A percentile compares a stretch with the other conserved stretches of the same genome.
Conservation (phyloP, 2,329 filamentous ascomycete genomes). For the Stemphylium vesicarium region DNA sequence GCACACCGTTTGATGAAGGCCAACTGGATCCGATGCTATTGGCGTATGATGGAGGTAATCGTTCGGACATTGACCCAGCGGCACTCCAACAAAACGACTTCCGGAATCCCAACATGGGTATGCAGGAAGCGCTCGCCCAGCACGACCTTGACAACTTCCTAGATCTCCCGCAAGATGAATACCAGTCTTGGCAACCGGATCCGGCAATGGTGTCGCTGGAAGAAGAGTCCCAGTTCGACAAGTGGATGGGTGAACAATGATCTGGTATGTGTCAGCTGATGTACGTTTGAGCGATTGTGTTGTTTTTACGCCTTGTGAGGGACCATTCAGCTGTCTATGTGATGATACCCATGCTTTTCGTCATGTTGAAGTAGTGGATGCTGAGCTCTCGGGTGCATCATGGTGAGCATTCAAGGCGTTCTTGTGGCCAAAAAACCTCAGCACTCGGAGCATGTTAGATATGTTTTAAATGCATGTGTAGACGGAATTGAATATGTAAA, state of each 20-base stretch:
- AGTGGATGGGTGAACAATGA: constrained; percentile 51
- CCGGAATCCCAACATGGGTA: constrained; percentile 40
- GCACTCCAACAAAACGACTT: constrained; percentile 35
- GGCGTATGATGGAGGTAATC: constrained; percentile 37
- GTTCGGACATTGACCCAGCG: constrained; percentile 25
- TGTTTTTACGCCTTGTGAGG: constrained; percentile 2
- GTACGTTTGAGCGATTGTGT: constrained; percentile 2
- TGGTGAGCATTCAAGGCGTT: constrained; percentile 15
- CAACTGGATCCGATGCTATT: constrained; percentile 53
- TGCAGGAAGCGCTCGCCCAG: constrained; percentile 38
- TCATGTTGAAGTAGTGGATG: neutral
- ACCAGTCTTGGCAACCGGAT: constrained; percentile 44
- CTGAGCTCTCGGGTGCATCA: neutral
- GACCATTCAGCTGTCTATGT: constrained; percentile 2
- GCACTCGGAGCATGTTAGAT: constrained; percentile 11
- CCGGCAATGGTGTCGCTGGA: constrained; percentile 47
- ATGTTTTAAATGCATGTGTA: constrained; percentile 11
- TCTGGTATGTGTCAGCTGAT: neutral
- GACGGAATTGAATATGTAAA: constrained; percentile 9
- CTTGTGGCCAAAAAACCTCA: neutral
- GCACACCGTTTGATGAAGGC: constrained; percentile 43
- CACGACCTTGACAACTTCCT: constrained; percentile 39
- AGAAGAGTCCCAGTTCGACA: constrained; percentile 54
- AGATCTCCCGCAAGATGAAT: constrained; percentile 34
- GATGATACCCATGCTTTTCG: constrained; percentile 2